Base-by-base conservation (phyloP, 2,329 filamentous ascomycete genomes). In the Fusarium xylarioides region DNA sequence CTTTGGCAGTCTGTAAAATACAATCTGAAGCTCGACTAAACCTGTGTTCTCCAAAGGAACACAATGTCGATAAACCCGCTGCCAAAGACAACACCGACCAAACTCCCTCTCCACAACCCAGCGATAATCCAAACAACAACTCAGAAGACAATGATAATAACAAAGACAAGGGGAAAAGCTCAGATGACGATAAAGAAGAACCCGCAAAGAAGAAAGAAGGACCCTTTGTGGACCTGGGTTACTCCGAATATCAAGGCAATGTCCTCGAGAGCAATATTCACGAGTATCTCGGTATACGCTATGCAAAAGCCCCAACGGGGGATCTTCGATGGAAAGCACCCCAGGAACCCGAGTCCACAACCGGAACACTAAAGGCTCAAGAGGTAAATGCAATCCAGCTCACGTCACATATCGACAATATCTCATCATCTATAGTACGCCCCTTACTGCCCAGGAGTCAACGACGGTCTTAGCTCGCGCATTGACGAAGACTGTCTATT, bases 261-360 rank as follows among this genome's bases (percentile, higher is more conserved):
- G 72, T 78, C 6, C 79, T 85, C 8, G 70, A 76, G 30, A 81
- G 77, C 34, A 82, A 81, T n/a, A 80, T 88, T 35, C 82, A 81
- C 55, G 80, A 85, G 73, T 88, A 83, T 74, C 79, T 86, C 7
- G 86, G 86, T 18, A 80, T 86, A 78, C 85, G 87, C 47, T 90
- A 85, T 76, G 88, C 88, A 16, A 81, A 83, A 19, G 81, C 87
- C n/a, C 87, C 88, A 10, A 63, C 85, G 1, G 85, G 83, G 4
- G 80, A 87, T 43, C 79, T 88, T 38, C 83, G 88, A 59, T 90
- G 86, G 81, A 80, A 84, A 32, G 84, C 86, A 23, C 88, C 88
- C 2, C 78, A 82, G 21, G 80, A 84, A 38, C 87, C 87, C 7
- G 79, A 77, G 5, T 78, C 66, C 7, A 76, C 79, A 16, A 66